Conservation (phyloP, 805 yeast genomes). For the Tetrapisispora namnaoensis region DNA sequence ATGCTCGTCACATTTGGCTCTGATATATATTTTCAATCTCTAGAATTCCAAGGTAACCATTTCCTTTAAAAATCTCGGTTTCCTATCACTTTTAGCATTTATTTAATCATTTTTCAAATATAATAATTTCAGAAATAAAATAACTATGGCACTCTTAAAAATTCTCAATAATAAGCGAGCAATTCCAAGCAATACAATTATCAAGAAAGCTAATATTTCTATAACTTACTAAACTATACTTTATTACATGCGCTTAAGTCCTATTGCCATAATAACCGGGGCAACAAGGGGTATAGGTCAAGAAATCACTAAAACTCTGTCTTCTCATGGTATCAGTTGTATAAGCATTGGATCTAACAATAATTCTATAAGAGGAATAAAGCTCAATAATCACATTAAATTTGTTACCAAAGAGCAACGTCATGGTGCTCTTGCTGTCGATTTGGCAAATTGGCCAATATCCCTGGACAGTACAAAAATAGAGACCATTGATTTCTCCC, state of each 20-base stretch:
- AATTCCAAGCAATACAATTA: no score
- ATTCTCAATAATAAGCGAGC: no score
- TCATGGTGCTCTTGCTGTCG: constrained; percentile 21
- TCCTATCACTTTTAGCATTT: no score
- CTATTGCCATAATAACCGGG: constrained; percentile 33
- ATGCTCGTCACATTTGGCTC: no score
- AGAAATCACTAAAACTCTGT: constrained; percentile 23
- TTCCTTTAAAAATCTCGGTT: no score
- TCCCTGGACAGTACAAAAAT: constrained; percentile 11
- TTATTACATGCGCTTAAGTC: constrained; percentile 1
- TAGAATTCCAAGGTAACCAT: no score
- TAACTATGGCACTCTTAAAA: no score
- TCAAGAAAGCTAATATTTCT: no score
- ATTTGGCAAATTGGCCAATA: constrained; percentile 23
- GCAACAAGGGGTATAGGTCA: constrained; percentile 37
- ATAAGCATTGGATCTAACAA: constrained; percentile 19
- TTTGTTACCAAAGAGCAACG: constrained; percentile 10
- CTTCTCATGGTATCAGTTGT: constrained; percentile 20
- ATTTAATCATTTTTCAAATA: no score
- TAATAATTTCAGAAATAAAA: no score
- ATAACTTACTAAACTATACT: no score
- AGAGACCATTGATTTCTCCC: constrained; percentile 10
- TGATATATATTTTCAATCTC: no score
- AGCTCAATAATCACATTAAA: constrained; percentile 5
- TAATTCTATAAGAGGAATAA: constrained; percentile 6